phyloP scores from a whole-genome alignment of 192 early-diverging fungal species.

The Thamnidium elegans region DNA sequence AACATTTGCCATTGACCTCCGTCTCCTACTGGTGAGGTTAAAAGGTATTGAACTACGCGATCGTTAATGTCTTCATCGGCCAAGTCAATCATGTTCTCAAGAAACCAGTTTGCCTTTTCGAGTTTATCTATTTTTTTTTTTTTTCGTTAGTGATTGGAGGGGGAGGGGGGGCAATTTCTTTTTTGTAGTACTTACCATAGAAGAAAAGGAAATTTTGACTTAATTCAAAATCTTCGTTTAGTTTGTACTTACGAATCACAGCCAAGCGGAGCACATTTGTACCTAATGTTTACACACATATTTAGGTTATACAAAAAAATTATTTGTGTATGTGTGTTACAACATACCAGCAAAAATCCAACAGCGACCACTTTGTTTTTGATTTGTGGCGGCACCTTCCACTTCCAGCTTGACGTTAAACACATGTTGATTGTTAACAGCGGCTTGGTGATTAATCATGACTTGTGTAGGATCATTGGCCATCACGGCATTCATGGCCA shows the following conservation, averaged over 20 bases:
- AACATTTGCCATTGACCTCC: conserved; percentile 84
- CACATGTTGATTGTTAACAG: conserved; percentile 51
- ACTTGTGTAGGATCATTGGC: conserved; percentile 57
- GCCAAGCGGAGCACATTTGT: conserved; percentile 67
- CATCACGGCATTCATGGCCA: conserved; percentile 66
- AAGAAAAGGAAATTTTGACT: conserved; percentile 70
- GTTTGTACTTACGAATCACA: conserved; percentile 58
- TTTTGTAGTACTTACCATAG: conserved; percentile 10
- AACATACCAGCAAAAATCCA: conserved; percentile 74
- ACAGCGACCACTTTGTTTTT: conserved; percentile 74
- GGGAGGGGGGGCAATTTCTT: too few relatives aligned
- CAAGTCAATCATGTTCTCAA: conserved; percentile 71
- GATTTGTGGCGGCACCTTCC: conserved; percentile 63
- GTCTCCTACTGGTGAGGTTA: conserved; percentile 62
- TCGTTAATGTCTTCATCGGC: conserved; percentile 59
- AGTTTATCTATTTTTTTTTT: conserved; percentile 49
- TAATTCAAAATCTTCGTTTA: conserved; percentile 73
- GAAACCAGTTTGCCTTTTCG: conserved; percentile 81
- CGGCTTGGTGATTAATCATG: conserved; percentile 56
- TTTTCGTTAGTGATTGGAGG: too few relatives aligned
- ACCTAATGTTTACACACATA: too few relatives aligned
- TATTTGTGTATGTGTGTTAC: too few relatives aligned
- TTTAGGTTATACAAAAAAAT: too few relatives aligned
- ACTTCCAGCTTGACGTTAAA: conserved; percentile 56
- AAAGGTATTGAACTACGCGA: conserved; percentile 67